Percentiles rank a stretch among this genome's conserved stretches.
Evolutionary conservation across 2,329 filamentous ascomycete species (phyloP).

Genomic region (Coniochaeta prunicola): DNA sequence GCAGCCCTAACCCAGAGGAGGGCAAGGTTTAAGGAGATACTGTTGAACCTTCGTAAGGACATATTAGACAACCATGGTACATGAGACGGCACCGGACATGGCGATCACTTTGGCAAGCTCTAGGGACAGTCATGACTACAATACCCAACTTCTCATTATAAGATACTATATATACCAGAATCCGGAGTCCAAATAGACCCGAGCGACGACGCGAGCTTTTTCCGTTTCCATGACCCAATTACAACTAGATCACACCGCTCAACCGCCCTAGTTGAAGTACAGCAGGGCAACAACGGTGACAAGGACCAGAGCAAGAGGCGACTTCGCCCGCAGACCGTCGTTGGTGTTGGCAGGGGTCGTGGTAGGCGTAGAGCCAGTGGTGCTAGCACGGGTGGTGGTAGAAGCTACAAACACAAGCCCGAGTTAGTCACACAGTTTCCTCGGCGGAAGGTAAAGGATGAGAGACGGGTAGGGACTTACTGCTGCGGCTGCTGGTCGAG

Average conservation of each 20-base stretch:
- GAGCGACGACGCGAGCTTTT: neutral
- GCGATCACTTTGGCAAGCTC: too few relatives aligned
- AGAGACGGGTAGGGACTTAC: neutral
- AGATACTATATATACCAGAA: neutral
- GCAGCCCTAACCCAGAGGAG: neutral
- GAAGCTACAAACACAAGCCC: neutral
- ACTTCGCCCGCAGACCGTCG: constrained; percentile 28
- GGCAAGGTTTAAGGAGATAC: too few relatives aligned
- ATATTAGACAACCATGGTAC: too few relatives aligned
- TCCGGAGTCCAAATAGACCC: neutral
- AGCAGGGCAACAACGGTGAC: constrained; percentile 30
- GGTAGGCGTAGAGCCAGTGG: constrained; percentile 14
- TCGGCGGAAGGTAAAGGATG: neutral
- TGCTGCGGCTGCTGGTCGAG: neutral
- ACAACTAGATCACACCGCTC: too few relatives aligned
- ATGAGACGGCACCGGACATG: too few relatives aligned
- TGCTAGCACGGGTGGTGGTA: constrained; percentile 9
- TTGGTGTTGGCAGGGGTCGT: constrained; percentile 22
- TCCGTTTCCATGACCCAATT: too few relatives aligned
- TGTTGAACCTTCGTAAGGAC: too few relatives aligned
- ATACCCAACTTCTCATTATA: neutral
- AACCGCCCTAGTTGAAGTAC: constrained; percentile 31
- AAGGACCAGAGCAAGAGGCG: constrained; percentile 31
- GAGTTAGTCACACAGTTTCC: neutral
- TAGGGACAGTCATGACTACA: too few relatives aligned